Evolutionary conservation across 768 basidiomycete species (phyloP).

Genomic region (Podaxis sp.): DNA sequence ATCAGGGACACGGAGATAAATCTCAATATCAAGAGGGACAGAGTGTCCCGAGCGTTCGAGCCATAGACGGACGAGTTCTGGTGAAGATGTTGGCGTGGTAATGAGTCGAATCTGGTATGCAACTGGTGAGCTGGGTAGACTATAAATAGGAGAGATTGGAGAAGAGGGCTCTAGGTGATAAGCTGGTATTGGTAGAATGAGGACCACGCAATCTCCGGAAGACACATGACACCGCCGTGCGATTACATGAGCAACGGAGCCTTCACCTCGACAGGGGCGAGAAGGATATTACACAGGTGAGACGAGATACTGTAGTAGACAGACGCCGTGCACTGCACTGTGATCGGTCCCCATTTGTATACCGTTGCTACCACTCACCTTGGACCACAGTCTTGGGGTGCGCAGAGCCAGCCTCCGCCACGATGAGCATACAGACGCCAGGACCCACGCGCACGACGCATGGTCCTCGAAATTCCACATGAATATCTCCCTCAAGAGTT

Average conservation of each 20-base stretch:
- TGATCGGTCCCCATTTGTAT: too few relatives aligned
- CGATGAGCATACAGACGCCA: conserved; percentile 63
- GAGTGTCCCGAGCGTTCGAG: conserved; percentile 72
- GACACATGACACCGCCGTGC: neutral
- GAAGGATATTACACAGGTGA: conserved; percentile 2
- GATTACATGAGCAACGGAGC: conserved; percentile 12
- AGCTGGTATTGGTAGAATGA: neutral
- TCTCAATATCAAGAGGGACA: conserved; percentile 78
- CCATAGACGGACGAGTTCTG: conserved; percentile 82
- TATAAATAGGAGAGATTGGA: conserved; percentile 7
- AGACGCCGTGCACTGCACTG: too few relatives aligned
- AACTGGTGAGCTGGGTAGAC: neutral
- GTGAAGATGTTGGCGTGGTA: conserved; percentile 66
- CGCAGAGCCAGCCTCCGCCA: conserved; percentile 68
- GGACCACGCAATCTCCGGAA: conserved; percentile 1
- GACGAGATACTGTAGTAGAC: too few relatives aligned
- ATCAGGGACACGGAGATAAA: conserved; percentile 58
- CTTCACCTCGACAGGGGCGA: neutral
- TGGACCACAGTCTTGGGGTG: conserved; percentile 76
- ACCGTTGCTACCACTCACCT: conserved; percentile 45
- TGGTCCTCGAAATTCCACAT: conserved; percentile 65
- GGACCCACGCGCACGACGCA: conserved; percentile 75
- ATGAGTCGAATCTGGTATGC: conserved; percentile 64
- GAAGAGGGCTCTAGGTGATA: neutral
- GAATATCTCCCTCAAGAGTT: conserved; percentile 75